Base-by-base conservation (phyloP, 2,329 filamentous ascomycete species). In the Pseudocercospora vitis region DNA sequence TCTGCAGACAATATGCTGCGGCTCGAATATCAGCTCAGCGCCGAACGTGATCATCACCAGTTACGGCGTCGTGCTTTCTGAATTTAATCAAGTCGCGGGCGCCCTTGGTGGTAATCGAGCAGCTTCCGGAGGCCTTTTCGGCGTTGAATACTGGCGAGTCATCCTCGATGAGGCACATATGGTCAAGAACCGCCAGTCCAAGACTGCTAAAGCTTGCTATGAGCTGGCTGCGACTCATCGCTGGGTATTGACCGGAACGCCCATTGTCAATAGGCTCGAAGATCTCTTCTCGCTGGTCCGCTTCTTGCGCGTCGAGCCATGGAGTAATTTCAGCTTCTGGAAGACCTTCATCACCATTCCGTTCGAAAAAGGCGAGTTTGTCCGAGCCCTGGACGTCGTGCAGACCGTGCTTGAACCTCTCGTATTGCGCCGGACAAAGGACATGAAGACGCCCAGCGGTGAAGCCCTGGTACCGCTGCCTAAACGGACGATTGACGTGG, bases 301-400 rank as follows among this genome's bases (percentile, higher is more conserved):
- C 2, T 99, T 97, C 73, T 76, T 99, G 8, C 86, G 89, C 52
- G 94, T 99, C 3, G 92, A 97, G 69, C 94, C 94, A 0, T 99
- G 94, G 94, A 94, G 88, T 66, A 97, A 97, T 70, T 99, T 99
- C 71, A 96, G 91, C 0, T 99, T 96, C 74, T 99, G 94, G 94
- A 91, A 91, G 69, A 97, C 94, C 0, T 99, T 99, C 70, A 97
- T 99, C 67, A 99, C 94, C 0, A 86, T 95, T 1, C 94, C 94
- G 0, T 99, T 99, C 60, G 94, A 99, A 70, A 92, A 90, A 0
- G 94, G 94, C 62, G 88, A 99, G 59, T 96, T 95, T 68, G 84
- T 96, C 62, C 86, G 91, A 3, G 94, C 94, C 0, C 78, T 99
- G 6, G 94, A 97, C 68, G 94, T 99, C 1, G 94, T 99, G 1